Evolutionary conservation across 768 basidiomycete genomes (phyloP).

Genomic region (Jaapia argillacea): DNA sequence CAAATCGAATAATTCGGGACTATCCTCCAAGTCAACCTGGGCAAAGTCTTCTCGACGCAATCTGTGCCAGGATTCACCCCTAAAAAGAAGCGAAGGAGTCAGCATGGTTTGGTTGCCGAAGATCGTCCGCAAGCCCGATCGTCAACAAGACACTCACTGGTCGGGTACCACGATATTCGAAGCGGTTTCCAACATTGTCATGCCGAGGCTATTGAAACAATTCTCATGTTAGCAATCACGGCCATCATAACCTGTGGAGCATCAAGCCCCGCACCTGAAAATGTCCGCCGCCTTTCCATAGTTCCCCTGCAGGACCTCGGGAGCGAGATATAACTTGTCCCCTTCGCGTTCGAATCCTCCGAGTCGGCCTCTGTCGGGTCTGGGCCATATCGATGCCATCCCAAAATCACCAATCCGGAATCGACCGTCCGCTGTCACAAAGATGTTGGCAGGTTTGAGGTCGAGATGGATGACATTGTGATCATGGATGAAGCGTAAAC

Average conservation of each 20-base stretch:
- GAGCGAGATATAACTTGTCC: constrained; percentile 94
- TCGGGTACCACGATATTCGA: constrained; percentile 96
- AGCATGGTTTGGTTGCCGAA: background rate
- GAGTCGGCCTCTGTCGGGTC: constrained; percentile 31
- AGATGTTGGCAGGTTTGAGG: constrained; percentile 95
- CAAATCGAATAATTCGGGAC: constrained; percentile 54
- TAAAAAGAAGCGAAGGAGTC: constrained; percentile 21
- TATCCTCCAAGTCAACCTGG: constrained; percentile 64
- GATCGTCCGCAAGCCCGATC: background rate
- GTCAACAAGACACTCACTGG: constrained; percentile 50
- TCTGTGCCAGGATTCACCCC: constrained; percentile 91
- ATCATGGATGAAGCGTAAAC: constrained; percentile 83
- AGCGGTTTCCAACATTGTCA: constrained; percentile 92
- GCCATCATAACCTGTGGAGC: constrained; percentile 3
- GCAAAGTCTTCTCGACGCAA: constrained; percentile 87
- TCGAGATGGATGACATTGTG: constrained; percentile 90
- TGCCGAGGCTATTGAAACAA: constrained; percentile 62
- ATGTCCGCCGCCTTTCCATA: constrained; percentile 95
- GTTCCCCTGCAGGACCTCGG: constrained; percentile 84
- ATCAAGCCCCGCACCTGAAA: constrained; percentile 55
- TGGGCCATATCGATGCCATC: constrained; percentile 92
- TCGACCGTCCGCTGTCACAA: constrained; percentile 76
- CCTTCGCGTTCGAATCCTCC: constrained; percentile 85
- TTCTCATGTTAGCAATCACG: constrained; percentile 30
- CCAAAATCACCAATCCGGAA: constrained; percentile 99